Evolutionary conservation across 1,139 yeast genomes (phyloP).

Genomic region (Saccharomycopsis hybrid): DNA sequence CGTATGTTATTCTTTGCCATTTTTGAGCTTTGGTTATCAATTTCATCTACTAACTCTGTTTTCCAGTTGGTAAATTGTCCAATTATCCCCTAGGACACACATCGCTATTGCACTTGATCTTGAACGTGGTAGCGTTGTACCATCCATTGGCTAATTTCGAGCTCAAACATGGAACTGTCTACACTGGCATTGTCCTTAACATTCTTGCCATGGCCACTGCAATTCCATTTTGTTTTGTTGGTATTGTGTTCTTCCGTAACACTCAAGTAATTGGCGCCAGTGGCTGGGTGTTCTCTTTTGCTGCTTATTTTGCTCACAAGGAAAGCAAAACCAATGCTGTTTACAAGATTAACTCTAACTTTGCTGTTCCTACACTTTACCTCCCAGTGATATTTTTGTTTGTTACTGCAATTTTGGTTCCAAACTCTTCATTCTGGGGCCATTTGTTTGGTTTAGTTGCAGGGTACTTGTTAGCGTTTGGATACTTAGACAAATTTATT

Average conservation of each 20-base stretch:
- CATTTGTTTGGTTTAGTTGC: slow-evolving; percentile 50
- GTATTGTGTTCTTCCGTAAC: slow-evolving; percentile 47
- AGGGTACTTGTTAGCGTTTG: slow-evolving; percentile 54
- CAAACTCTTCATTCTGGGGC: slow-evolving; percentile 67
- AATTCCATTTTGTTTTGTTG: slow-evolving; percentile 54
- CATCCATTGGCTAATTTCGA: slow-evolving; percentile 69
- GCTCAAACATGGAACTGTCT: slow-evolving; percentile 71
- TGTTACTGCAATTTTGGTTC: slow-evolving; percentile 42
- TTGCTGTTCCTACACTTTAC: slow-evolving; percentile 52
- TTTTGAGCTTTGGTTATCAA: no score
- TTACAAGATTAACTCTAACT: slow-evolving; percentile 29
- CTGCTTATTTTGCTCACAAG: slow-evolving; percentile 56
- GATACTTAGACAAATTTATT: slow-evolving; percentile 44
- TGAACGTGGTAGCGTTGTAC: slow-evolving; percentile 54
- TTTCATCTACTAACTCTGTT: slow-evolving; percentile 15
- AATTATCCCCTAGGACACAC: slow-evolving; percentile 71
- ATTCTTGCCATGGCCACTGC: slow-evolving; percentile 67
- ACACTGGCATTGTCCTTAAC: slow-evolving; percentile 79
- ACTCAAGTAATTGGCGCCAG: slow-evolving; percentile 58
- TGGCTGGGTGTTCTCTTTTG: slow-evolving; percentile 70
- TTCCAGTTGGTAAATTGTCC: slow-evolving; percentile 50
- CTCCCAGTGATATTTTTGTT: slow-evolving; percentile 54
- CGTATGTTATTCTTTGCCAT: slow-evolving; percentile 24
- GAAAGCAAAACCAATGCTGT: slow-evolving; percentile 50
- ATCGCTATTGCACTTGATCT: slow-evolving; percentile 52